Base-by-base conservation (phyloP, 2,329 filamentous ascomycete genomes). In the Dryadomyces sulphureus region DNA sequence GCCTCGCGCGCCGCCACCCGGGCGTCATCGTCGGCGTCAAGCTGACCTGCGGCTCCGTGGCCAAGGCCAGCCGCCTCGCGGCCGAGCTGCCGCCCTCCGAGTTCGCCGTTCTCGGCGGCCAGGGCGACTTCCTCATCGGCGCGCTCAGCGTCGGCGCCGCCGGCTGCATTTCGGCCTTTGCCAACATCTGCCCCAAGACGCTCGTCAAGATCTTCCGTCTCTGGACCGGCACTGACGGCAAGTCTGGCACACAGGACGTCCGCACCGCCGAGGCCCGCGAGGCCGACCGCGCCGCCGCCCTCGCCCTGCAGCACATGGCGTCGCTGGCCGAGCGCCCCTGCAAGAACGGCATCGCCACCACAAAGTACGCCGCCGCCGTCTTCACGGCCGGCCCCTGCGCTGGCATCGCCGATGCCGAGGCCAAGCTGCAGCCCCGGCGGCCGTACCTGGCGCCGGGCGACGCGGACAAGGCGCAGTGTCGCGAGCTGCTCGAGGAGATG, bases 81-180 rank as follows among this genome's bases (percentile, higher is more conserved):
- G 66, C 65, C 16, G 58, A 65, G 50, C 62, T 82, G 48, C 59
- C 68, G 0, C 60, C 70, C 0, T 66, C 72, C 2, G 59, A 68
- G 11, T 88, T 88, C 56, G 73, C 79, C 1, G 73, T 77, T 1
- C 86, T 77, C 54, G 81, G 80, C 1, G 84, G 84, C 0, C 81
- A 87, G 62, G 77, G 75, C 2, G 83, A 88, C 55, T 87, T 84
- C 58, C 60, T 87, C 21, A 63, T 82, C 42, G 75, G 52, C 41
- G 75, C 73, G 0, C 58, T 82, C 30, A 67, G 68, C 2, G 70
- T 72, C 7, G 77, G 78, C 16, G 73, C 70, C 25, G 67, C 70
- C 2, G 78, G 79, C 9, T 75, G 70, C 52, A 75, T 82, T 43
- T 74, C 77, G 0, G 77, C 75, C 3, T 73, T 81, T 50, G 78